Evolutionary conservation across 2,329 filamentous ascomycete species (phyloP), one percentile per base, ranked within the genome.

Genomic region (Penicillium vulpinum): DNA sequence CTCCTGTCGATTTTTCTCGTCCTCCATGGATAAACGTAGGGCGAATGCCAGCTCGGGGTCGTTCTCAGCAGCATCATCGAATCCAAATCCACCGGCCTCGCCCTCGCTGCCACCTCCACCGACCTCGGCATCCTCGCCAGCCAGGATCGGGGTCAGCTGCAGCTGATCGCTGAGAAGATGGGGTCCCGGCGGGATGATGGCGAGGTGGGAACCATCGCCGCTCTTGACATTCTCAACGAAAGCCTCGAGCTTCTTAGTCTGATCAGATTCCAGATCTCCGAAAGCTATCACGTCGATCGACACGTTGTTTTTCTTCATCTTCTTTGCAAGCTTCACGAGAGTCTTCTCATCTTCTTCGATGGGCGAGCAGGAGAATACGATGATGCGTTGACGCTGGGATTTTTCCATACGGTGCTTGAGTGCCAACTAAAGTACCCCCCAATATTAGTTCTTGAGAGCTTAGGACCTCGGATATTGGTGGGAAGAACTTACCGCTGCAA

Each of bases 381-480:
- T 89, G 82, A 99, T 96, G 65, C 94, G 90, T 82, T 96, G 92
- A 67, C 91, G 87, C 79, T 97, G 94, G 47, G 91, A 91, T 78
- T 96, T 96, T 80, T 99, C 97, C 79, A 96, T 92, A 70, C 94
- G 88, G 79, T 99, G 94, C 80, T 97, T 97, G 69, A 99, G 84
- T 39, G 94, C 94, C 69, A 99, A 85, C 92, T 97, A 71, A n/a
- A 64, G 60, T 31, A 40, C 28, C 51, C 51, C 36, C 41, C 10
- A 11, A 35, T 7, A 29, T 35, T 38, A 45, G 51, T 66, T 43
- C 69, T 56, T 36, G 55, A 40, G 15, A 50, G 33, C 56, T 22
- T 5, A 28, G 15, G 21, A 16, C 5, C 2, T 24, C 21, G 29
- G 9, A 35, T 15, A 22, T 46, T 7, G 41, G 9, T n/a, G 35